These are phyloP conservation scores for Phytophthora palmivora DNA, from an alignment of 352 stramenopile genomes.

Conservation along the genomic window DNA sequence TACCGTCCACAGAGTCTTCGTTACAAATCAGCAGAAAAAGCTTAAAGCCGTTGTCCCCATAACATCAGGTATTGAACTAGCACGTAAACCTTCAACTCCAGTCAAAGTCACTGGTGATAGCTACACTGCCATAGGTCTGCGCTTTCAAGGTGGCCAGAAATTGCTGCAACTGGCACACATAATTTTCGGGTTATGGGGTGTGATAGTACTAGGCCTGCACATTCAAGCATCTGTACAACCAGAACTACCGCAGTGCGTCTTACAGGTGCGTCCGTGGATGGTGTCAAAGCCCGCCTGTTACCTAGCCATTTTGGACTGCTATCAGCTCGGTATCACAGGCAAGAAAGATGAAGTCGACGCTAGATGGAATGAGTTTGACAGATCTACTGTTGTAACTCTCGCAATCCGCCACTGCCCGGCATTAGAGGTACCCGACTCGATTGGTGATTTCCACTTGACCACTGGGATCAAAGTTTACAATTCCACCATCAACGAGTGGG, in stretches of 20 bases:
- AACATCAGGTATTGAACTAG: background rate
- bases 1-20: background rate
- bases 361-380: slow-evolving; percentile 21
- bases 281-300: slow-evolving; percentile 29
- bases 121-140: background rate
- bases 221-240: slow-evolving; percentile 24
- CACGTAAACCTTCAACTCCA: background rate
- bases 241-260: slow-evolving; percentile 18
- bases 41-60: background rate
- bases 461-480: slow-evolving; percentile 47
- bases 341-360: slow-evolving; percentile 12
- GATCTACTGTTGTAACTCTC: slow-evolving; percentile 31
- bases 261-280: slow-evolving; percentile 39
- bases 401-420: slow-evolving; percentile 37
- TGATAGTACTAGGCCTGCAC: slow-evolving; percentile 29
- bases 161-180: slow-evolving; percentile 6
- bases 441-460: slow-evolving; percentile 30
- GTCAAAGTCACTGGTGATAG: background rate
- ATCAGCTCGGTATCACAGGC: slow-evolving; percentile 12
- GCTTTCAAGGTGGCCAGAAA: background rate
- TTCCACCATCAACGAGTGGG: slow-evolving; percentile 38
- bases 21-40: background rate
- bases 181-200: slow-evolving; percentile 21
- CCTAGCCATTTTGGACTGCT: slow-evolving; percentile 40
- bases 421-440: slow-evolving; percentile 26